phyloP scores from a whole-genome alignment of 1,284 basidiomycete species.

The Binderoboletus segoi region DNA sequence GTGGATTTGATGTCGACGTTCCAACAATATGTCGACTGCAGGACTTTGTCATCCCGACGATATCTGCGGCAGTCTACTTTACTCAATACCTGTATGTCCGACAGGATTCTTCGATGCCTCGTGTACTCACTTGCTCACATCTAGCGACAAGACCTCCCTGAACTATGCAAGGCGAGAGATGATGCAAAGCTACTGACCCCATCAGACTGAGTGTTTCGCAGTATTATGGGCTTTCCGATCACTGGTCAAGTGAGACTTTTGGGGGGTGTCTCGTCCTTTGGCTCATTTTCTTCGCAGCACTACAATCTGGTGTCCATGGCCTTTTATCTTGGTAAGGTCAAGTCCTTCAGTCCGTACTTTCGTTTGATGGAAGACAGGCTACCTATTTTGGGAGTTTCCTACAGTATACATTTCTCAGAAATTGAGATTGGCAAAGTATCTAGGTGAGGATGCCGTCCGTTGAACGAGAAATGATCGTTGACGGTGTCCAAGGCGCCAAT shows the following conservation, averaged over 20 bases:
- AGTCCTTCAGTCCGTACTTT: neutral
- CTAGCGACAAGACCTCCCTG: constrained; percentile 66
- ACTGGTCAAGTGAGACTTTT: constrained; percentile 52
- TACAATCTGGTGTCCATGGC: constrained; percentile 70
- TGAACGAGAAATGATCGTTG: neutral
- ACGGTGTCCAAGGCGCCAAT: constrained; percentile 47
- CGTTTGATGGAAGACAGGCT: constrained; percentile 42
- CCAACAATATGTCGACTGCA: constrained; percentile 24
- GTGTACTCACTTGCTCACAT: constrained; percentile 5
- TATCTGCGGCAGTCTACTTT: constrained; percentile 69
- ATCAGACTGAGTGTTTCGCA: constrained; percentile 29
- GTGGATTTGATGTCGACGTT: neutral
- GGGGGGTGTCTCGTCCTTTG: neutral
- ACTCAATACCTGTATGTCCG: constrained; percentile 58
- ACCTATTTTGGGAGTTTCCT: constrained; percentile 66
- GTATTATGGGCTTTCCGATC: constrained; percentile 69
- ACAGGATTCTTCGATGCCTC: neutral
- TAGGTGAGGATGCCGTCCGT: constrained; percentile 41
- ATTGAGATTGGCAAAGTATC: constrained; percentile 60
- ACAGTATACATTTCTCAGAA: constrained; percentile 69
- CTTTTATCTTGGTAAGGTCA: constrained; percentile 40
- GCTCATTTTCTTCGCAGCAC: constrained; percentile 37
- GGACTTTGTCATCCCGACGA: constrained; percentile 60
- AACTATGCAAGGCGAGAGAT: constrained; percentile 61
- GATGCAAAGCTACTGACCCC: neutral